A percentile compares a stretch with the other conserved stretches of the same genome.
These are phyloP conservation scores for Solanum pimpinellifolium DNA, from an alignment of 257 asterid genomes.

Conservation along the genomic window DNA sequence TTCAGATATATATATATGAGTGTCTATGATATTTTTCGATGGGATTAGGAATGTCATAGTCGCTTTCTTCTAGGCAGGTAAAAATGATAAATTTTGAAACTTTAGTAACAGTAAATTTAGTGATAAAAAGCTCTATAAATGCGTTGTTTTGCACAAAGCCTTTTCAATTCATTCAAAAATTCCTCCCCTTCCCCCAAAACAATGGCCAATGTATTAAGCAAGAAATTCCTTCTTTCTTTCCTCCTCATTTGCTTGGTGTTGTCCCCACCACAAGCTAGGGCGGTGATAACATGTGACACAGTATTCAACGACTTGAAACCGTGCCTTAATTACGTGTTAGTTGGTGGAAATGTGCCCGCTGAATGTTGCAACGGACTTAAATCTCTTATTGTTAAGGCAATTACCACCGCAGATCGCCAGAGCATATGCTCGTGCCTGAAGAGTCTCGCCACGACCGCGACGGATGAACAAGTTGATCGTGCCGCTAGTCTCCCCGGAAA, in stretches of 20 bases:
- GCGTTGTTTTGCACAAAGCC: too few relatives aligned
- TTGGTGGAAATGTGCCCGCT: not conserved
- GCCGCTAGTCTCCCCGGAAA: not conserved
- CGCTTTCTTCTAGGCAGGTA: too few relatives aligned
- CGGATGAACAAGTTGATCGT: not conserved
- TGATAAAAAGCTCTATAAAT: too few relatives aligned
- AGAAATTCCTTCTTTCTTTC: not conserved
- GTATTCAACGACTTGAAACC: not conserved
- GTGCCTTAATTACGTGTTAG: not conserved
- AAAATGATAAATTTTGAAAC: too few relatives aligned
- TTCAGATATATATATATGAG: too few relatives aligned
- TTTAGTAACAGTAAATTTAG: too few relatives aligned
- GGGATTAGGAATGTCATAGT: too few relatives aligned
- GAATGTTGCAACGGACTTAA: not conserved
- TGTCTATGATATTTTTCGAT: too few relatives aligned
- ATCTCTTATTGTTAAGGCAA: not conserved
- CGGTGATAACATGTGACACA: not conserved
- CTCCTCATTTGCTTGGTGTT: not conserved
- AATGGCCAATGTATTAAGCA: not conserved
- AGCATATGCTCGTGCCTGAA: not conserved
- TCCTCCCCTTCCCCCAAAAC: not conserved
- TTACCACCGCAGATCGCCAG: not conserved
- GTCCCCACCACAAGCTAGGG: not conserved
- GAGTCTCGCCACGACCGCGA: not conserved
- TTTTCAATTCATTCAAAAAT: not conserved